Base-by-base conservation (phyloP, 1,284 basidiomycete species). In the Tylopilus sp. region DNA sequence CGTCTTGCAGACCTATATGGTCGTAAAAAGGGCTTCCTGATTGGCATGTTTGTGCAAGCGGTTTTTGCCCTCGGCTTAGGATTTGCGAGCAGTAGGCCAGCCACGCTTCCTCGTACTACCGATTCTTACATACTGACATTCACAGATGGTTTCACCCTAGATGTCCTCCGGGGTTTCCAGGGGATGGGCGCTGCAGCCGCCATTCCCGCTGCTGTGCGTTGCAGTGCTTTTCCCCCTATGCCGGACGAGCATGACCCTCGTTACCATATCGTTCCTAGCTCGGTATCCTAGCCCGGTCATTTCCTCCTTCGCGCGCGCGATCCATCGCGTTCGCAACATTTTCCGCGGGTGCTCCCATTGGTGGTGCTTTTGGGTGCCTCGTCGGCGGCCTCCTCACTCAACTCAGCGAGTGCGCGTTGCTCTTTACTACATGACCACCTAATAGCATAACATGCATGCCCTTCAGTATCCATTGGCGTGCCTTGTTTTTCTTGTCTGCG, bases 321-420 rank as follows among this genome's bases (percentile, higher is more conserved):
- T 81, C 85, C 0, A 68, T 81, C 0, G 89, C 88, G 0, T 91
- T 91, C 57, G 81, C 89, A 1, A 82, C 83, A 0, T 91, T 91
- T 55, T 75, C 82, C 4, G 79, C 89, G 0, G 91, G 91, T 15
- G 89, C 88, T 6, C 90, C 91, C 0, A 66, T 93, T 1, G 91
- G 90, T 0, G 83, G 77, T 0, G 83, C 80, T 0, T 67, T 92
- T 7, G 90, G 90, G 0, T 74, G 76, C 10, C 67, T 81, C 0
- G 59, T 87, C 4, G 90, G 89, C 8, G 89, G 88, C 26, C 69
- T 86, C 2, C 70, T 94, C 18, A 85, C 82, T 0, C 77, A 90
- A 57, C 77, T 82, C 29, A 80, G 84, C 53, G 2, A 4, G 73
- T 71, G 49, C 9, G 63, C 60, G 6, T 21, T 37, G 26, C 26